Evolutionary conservation across 345 rosid species (phyloP).

Genomic region (Acer yangbiense): DNA sequence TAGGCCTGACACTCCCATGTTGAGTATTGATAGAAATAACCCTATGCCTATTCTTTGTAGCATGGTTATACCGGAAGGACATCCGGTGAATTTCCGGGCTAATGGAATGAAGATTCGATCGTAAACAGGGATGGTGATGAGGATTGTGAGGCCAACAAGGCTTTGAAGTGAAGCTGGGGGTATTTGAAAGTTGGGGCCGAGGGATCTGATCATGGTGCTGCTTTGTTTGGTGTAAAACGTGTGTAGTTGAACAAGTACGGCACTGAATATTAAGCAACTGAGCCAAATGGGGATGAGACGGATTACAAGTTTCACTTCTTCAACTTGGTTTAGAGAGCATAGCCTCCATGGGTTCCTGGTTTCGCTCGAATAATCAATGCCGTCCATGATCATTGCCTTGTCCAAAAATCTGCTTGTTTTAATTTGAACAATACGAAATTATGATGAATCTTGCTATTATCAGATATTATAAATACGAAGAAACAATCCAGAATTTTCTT

Average conservation of each 20-base stretch:
- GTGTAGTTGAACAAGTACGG: slow-evolving; percentile 58
- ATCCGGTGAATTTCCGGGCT: slow-evolving; percentile 58
- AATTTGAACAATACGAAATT: neutral
- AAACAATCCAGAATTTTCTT: no score
- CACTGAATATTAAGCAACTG: slow-evolving; percentile 73
- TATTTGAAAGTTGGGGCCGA: slow-evolving; percentile 57
- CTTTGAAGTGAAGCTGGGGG: slow-evolving; percentile 84
- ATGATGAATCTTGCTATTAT: neutral
- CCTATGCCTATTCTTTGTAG: slow-evolving; percentile 86
- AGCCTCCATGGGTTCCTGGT: slow-evolving; percentile 74
- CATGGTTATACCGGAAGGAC: slow-evolving; percentile 70
- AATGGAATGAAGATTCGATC: slow-evolving; percentile 69
- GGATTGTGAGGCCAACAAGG: slow-evolving; percentile 68
- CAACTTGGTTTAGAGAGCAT: slow-evolving; percentile 79
- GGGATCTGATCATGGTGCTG: slow-evolving; percentile 62
- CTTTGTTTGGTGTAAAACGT: slow-evolving; percentile 91
- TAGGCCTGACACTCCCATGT: slow-evolving; percentile 60
- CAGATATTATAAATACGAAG: no score
- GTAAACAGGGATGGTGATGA: slow-evolving; percentile 56
- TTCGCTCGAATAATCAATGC: slow-evolving; percentile 39
- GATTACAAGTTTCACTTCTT: slow-evolving; percentile 76
- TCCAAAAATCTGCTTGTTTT: slow-evolving; percentile 62
- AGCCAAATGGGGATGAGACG: slow-evolving; percentile 82
- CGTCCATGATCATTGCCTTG: slow-evolving; percentile 76
- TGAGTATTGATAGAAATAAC: slow-evolving; percentile 54